Evolutionary conservation across 1,139 yeast genomes (phyloP), one percentile per base, ranked within the genome.

Genomic region (Debaryomyces subglobosus): DNA sequence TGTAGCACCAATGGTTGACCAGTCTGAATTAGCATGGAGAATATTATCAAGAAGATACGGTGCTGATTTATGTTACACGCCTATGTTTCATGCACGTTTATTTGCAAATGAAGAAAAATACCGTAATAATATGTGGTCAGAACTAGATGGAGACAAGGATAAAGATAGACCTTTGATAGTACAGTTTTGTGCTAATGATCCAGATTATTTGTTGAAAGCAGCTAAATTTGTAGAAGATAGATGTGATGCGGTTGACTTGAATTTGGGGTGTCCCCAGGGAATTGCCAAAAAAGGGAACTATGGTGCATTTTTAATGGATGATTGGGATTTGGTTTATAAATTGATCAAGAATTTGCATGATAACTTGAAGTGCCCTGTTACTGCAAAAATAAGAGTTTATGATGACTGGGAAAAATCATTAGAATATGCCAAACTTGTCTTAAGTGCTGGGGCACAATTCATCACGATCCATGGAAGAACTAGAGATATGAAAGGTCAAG

Each of bases 1-100:
- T 15, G 96, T 95, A 23, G 99, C 98, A 1, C 99, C 99, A 1
- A 94, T 95, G 98, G 99, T 95, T 10, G 99, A 95, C 66, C 98
- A 91, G 58, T 85, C 94, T 2, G 99, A 95, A 61, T 77, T 94
- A 27, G 99, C 97, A 1, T 95, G 99, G 98, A 79, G 99, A 57
- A 79, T 90, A 15, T 70, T 95, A 16, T 89, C 96, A 2, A 77
- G 98, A 51, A 77, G 81, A 54, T 86, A 92, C 62, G 99, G 99
- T 1, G 99, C 99, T 0, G 89, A 92, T 4, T 72, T 95, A 37
- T 90, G 97, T 60, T 95, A 92, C 61, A 89, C 99, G 0, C 99
- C 99, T 2, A 95, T 95, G 99, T 81, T 87, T 57, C 98, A 95
- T 67, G 96, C 99, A 4, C 77, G 92, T 46, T 71, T 91, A 36